Evolutionary conservation across 2,329 filamentous ascomycete genomes (phyloP), one percentile per base, ranked within the genome.

Genomic region (Colletotrichum neosansevieriae): DNA sequence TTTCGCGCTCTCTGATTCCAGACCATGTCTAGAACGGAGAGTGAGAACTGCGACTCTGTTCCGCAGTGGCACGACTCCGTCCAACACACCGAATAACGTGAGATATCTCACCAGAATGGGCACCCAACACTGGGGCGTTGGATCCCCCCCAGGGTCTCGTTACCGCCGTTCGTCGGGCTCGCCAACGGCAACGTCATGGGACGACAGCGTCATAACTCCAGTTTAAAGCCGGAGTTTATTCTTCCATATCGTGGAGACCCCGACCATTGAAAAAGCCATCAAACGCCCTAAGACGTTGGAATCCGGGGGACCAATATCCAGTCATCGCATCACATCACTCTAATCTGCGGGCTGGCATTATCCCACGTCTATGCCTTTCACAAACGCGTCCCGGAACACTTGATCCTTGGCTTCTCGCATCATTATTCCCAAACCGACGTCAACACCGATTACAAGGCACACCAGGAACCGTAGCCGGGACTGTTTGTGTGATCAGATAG

Each of bases 181-280:
- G 42, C 54, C 13, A 42, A 21, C 12, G 36, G 21, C 6, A 56
- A 49, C 11, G 34, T 49, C 32, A 60, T 69, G 49, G 61, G 24
- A 44, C 2, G 11, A 56, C 56, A 66, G 21, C 61, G 66, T 65
- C 66, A 66, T 69, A 38, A 17, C 40, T 56, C 66, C 54, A 60
- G 42, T 60, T 66, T 56, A 29, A 15, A 12, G 54, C 21, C n/a
- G 17, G 24, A 59, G 6, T 13, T 5, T 17, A 19, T 58, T 58
- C 10, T 12, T 19, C 7, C 24, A n/a, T 34, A 24, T 58, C 17
- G 45, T 34, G 15, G 29, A 42, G n/a, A 38, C n/a, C 6, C 3
- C 24, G 32, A 32, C 6, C 15, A 34, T 24, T 64, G 53, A 64
- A 64, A 67, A 64, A 58, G 24, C 12, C 45, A 3, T 21, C 5